These are phyloP conservation scores for Leersia perrieri DNA, from an alignment of 176 grass and related monocot species.

Conservation along the genomic window DNA sequence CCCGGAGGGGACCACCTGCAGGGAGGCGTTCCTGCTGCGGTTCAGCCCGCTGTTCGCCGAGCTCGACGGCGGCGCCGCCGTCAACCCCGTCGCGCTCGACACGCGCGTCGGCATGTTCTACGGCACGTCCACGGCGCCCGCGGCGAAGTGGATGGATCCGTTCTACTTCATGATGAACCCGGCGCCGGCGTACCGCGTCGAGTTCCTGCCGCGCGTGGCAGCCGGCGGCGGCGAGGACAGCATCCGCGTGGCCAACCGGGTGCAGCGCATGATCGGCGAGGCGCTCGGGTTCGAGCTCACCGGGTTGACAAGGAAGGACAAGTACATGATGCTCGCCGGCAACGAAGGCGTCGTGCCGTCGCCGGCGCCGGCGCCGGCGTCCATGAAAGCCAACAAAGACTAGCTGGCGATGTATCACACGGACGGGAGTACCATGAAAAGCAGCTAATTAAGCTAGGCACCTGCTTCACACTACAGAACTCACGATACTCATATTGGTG, in stretches of 20 bases:
- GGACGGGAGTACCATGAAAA: neutral
- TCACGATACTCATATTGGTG: neutral
- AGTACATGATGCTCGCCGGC: constrained; percentile 60
- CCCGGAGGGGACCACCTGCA: constrained; percentile 81
- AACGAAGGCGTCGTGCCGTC: constrained; percentile 60
- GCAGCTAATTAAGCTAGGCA: neutral
- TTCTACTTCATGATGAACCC: constrained; percentile 80
- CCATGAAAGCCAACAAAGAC: neutral
- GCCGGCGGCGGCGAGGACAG: neutral
- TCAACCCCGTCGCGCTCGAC: constrained; percentile 52
- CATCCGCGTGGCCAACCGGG: constrained; percentile 50
- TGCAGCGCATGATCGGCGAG: constrained; percentile 44
- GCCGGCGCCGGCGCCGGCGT: too few species aligned
- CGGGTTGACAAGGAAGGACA: constrained; percentile 50
- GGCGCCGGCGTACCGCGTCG: constrained; percentile 39
- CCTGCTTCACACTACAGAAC: neutral
- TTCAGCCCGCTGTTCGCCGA: constrained; percentile 73
- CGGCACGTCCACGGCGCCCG: constrained; percentile 54
- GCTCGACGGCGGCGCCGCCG: constrained; percentile 29
- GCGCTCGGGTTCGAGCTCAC: constrained; percentile 56
- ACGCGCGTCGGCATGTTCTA: constrained; percentile 61
- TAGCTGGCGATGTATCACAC: neutral
- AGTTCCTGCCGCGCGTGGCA: constrained; percentile 40
- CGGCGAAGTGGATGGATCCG: constrained; percentile 63
- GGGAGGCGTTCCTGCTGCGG: constrained; percentile 61